Percentiles rank a stretch among this genome's conserved stretches.
These are phyloP conservation scores for Jaapia argillacea DNA, from an alignment of 768 basidiomycete genomes.

Conservation along the genomic window DNA sequence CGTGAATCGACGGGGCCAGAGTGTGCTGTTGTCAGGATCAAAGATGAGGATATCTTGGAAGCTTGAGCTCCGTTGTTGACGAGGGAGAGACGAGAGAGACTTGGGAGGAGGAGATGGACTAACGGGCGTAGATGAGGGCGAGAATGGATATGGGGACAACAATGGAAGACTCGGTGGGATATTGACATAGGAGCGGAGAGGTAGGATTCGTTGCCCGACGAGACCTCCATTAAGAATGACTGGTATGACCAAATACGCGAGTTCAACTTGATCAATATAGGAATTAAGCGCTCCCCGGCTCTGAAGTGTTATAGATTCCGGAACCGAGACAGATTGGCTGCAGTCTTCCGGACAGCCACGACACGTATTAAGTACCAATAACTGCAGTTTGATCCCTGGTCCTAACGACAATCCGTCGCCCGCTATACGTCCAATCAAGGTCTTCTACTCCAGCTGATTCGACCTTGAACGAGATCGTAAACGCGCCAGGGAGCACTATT, in stretches of 20 bases:
- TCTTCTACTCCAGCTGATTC: conserved; percentile 52
- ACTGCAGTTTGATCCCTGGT: conserved; percentile 60
- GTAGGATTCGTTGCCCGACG: conserved; percentile 13
- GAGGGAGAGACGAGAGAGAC: conserved; percentile 17
- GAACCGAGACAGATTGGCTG: conserved; percentile 55
- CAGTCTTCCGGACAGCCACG: conserved; percentile 56
- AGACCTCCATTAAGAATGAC: conserved; percentile 35
- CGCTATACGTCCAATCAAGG: conserved; percentile 44
- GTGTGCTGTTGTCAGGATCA: conserved; percentile 44
- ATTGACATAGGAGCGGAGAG: conserved; percentile 34
- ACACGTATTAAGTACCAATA: conserved; percentile 70
- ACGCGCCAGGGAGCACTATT: conserved; percentile 36
- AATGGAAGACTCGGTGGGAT: conserved; percentile 30
- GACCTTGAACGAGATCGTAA: conserved; percentile 64
- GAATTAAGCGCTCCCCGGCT: conserved; percentile 28
- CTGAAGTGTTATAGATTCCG: conserved; percentile 41
- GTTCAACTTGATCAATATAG: background rate
- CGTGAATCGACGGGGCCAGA: conserved; percentile 47
- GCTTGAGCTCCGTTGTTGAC: conserved; percentile 28
- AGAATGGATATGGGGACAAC: conserved; percentile 14
- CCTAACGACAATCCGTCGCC: conserved; percentile 60
- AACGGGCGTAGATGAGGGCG: conserved; percentile 18
- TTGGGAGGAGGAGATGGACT: conserved; percentile 17
- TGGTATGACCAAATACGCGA: conserved; percentile 24
- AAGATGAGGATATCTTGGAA: conserved; percentile 64